Conservation (phyloP, 805 yeast genomes). For the Dipodascus geniculatus region DNA sequence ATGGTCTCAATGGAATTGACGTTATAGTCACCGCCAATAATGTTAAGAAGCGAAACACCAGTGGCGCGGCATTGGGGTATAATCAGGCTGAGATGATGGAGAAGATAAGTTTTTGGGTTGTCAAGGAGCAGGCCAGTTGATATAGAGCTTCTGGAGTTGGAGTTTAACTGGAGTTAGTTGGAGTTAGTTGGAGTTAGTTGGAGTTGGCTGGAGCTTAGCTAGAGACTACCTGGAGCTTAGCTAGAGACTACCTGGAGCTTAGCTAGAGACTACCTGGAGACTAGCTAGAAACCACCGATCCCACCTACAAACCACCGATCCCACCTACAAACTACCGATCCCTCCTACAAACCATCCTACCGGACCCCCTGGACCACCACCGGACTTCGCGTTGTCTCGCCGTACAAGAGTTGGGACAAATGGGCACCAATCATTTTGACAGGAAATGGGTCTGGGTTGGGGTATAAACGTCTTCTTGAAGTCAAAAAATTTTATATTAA, state of each 20-base stretch:
- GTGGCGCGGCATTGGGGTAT: slow-evolving; percentile 3
- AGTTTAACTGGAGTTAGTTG: not conserved
- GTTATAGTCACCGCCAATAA: slow-evolving; percentile 17
- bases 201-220: too few relatives aligned
- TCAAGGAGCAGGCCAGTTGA: slow-evolving; percentile 2
- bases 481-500: not conserved
- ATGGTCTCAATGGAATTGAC: slow-evolving; percentile 27
- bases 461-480: not conserved
- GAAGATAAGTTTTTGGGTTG: slow-evolving; percentile 11
- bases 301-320: too few relatives aligned
- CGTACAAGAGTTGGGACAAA: not conserved
- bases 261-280: too few relatives aligned
- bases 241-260: too few relatives aligned
- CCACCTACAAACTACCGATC: too few relatives aligned
- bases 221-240: too few relatives aligned
- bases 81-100: slow-evolving; percentile 11
- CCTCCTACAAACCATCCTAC: too few relatives aligned
- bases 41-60: slow-evolving; percentile 3
- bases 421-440: not conserved
- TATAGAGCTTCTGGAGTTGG: not conserved
- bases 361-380: too few relatives aligned
- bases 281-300: too few relatives aligned
- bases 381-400: too few relatives aligned
- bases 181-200: too few relatives aligned
- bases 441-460: not conserved